Conservation (phyloP, 495 filamentous ascomycete genomes). For the Aspergillus egyptiacus region DNA sequence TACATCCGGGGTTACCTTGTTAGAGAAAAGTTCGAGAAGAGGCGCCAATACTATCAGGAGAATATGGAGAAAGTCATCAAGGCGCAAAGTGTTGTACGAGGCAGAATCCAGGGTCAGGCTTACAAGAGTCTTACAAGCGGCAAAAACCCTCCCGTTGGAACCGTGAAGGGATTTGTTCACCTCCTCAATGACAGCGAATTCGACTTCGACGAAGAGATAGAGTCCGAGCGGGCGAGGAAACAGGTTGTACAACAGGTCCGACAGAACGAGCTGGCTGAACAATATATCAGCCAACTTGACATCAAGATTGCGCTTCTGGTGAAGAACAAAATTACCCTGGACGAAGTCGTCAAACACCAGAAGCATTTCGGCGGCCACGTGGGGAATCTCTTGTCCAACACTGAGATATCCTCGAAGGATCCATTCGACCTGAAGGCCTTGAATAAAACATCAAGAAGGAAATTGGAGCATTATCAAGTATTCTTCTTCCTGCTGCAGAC, state of each 20-base stretch:
- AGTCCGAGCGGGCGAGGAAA: conserved; percentile 88
- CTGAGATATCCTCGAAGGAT: conserved; percentile 78
- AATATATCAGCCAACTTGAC: conserved; percentile 95
- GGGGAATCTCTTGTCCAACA: conserved; percentile 79
- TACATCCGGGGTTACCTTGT: conserved; percentile 67
- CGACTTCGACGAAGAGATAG: conserved; percentile 97
- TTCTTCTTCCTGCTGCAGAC: conserved; percentile 98
- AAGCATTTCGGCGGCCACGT: conserved; percentile 92
- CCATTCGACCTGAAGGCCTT: conserved; percentile 95
- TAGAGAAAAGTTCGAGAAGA: conserved; percentile 69
- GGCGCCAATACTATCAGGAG: conserved; percentile 80
- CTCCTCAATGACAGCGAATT: conserved; percentile 97
- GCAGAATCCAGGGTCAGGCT: conserved; percentile 89
- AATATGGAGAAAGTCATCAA: conserved; percentile 99
- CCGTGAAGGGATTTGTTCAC: conserved; percentile 96
- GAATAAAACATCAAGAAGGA: conserved; percentile 91
- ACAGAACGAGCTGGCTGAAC: conserved; percentile 93
- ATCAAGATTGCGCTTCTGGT: conserved; percentile 98
- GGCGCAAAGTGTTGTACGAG: conserved; percentile 92
- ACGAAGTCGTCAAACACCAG: conserved; percentile 96
- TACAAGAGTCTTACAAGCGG: conserved; percentile 94
- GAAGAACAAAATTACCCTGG: conserved; percentile 98
- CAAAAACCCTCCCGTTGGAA: conserved; percentile 95
- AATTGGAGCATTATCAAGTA: conserved; percentile 94
- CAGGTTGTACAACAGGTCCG: conserved; percentile 94